Evolutionary conservation across 768 basidiomycete species (phyloP), one percentile per base, ranked within the genome.

Genomic region (Rhodotorula kratochvilovae): DNA sequence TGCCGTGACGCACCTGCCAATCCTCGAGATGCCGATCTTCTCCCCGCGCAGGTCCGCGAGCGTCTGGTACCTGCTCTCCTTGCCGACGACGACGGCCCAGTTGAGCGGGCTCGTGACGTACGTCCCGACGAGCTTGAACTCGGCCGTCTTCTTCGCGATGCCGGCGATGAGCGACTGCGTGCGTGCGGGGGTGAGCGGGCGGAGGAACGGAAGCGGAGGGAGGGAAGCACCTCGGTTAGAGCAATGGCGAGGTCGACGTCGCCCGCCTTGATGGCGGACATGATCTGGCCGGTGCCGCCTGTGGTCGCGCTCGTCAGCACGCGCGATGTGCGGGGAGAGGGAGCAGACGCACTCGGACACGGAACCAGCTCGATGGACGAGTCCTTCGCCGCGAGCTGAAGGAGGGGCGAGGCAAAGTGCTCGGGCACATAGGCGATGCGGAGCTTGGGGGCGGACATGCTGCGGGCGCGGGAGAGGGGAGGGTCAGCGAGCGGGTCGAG

Each of bases 41-140:
- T 90, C 90, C 10, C 87, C 90, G 73, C 88, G 84, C 21, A 98
- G 83, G 77, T 94, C 89, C 16, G 84, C 77, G 56, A 97, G 88
- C 21, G 82, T 82, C 53, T 90, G 82, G 79, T 87, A 93, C 66
- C 84, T 80, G 5, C 90, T 86, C 46, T 89, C 83, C 75, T 84
- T 87, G 27, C 93, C 92, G 19, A 92, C 89, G 73, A 91, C 89
- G n/a, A 97, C 90, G 2, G 92, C 95, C 94, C 94, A 71, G 65
- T 69, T 74, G 31, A 90, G 68, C 42, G 53, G 65, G n/a, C 66
- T 64, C 2, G 86, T 86, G 58, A 97, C 93, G 79, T 91, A 97
- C 78, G 90, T 90, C 13, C 95, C 93, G 7, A 95, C 87, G 27
- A 97, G 87, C 80, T 90, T 92, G 81, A 96, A 99, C 13, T 89